A percentile compares a stretch with the other conserved stretches of the same genome.
Conservation (phyloP, 2,329 filamentous ascomycete genomes). For the Claviceps arundinis region DNA sequence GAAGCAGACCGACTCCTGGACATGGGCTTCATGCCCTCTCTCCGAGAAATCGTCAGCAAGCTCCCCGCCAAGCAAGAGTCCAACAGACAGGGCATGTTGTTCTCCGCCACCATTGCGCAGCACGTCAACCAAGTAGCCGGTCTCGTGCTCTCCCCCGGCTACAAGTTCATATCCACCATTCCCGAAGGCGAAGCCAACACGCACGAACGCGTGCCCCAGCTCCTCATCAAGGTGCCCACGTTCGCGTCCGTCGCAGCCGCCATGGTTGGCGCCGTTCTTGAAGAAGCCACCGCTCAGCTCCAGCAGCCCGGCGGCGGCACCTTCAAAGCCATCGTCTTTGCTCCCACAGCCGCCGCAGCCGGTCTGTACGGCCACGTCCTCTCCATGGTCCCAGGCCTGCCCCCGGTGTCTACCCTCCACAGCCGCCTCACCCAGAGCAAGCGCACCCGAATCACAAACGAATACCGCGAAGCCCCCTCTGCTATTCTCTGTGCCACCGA, state of each 20-base stretch:
- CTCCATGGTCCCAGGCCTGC: conserved; percentile 23
- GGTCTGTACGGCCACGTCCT: conserved; percentile 37
- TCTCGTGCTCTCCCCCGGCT: conserved; percentile 52
- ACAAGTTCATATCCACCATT: conserved; percentile 74
- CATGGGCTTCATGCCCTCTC: conserved; percentile 68
- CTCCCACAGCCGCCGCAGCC: conserved; percentile 44
- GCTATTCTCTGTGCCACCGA: conserved; percentile 55
- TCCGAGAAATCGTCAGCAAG: conserved; percentile 62
- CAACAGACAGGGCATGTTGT: conserved; percentile 61
- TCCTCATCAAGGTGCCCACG: conserved; percentile 51
- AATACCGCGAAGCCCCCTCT: conserved; percentile 38
- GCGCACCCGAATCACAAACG: conserved; percentile 46
- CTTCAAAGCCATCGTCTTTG: conserved; percentile 81
- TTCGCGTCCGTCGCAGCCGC: conserved; percentile 53
- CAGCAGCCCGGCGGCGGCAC: conserved; percentile 18
- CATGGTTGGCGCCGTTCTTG: conserved; percentile 42
- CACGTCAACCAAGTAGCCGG: conserved; percentile 67
- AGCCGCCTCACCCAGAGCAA: conserved; percentile 36
- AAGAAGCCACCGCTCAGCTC: conserved; percentile 25
- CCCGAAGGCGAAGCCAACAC: conserved; percentile 61
- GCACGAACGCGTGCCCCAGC: conserved; percentile 64
- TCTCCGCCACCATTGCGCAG: conserved; percentile 70
- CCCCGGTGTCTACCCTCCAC: conserved; percentile 33
- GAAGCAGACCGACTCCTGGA: conserved; percentile 74
- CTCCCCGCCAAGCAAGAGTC: conserved; percentile 49